Conservation (phyloP, 2,329 filamentous ascomycete genomes). For the Hypocreales sp. region DNA sequence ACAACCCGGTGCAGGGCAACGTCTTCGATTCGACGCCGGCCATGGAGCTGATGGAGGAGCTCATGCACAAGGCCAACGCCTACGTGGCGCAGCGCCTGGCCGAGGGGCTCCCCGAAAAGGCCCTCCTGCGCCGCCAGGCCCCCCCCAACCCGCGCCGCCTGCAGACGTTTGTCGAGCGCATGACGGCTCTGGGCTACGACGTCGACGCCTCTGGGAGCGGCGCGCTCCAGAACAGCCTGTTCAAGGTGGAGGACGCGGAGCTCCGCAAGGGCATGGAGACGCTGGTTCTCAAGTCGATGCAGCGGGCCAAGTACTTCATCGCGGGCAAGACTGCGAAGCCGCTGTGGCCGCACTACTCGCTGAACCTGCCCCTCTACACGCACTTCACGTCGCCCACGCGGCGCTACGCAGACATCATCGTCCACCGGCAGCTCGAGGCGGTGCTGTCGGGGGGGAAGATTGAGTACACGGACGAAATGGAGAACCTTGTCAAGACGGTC, state of each 20-base stretch:
- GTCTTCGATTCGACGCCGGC: conserved; percentile 84
- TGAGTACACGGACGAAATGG: conserved; percentile 80
- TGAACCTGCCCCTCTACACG: conserved; percentile 89
- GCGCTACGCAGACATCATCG: conserved; percentile 86
- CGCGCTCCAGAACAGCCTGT: conserved; percentile 83
- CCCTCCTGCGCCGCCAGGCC: conserved; percentile 74
- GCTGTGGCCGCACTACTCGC: conserved; percentile 72
- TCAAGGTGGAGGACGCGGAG: conserved; percentile 78
- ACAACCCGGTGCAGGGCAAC: conserved; percentile 90
- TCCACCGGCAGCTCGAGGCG: conserved; percentile 86
- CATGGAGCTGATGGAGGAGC: conserved; percentile 87
- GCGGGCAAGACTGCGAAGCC: conserved; percentile 64
- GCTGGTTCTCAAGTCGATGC: conserved; percentile 85
- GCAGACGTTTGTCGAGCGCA: conserved; percentile 80
- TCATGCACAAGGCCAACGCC: conserved; percentile 84
- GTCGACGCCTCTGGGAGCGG: conserved; percentile 85
- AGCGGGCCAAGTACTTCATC: conserved; percentile 89
- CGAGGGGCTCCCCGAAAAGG: conserved; percentile 74
- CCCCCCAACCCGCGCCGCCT: conserved; percentile 78
- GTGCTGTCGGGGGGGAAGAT: conserved; percentile 67
- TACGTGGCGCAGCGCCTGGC: conserved; percentile 77
- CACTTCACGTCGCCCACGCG: conserved; percentile 94
- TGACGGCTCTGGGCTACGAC: conserved; percentile 80
- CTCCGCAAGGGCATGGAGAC: conserved; percentile 98
- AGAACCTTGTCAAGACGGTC: conserved; percentile 77